Percentiles rank a stretch among this genome's conserved stretches.
phyloP scores from a whole-genome alignment of 495 filamentous ascomycete species.

The Pyrenula massariospora region DNA sequence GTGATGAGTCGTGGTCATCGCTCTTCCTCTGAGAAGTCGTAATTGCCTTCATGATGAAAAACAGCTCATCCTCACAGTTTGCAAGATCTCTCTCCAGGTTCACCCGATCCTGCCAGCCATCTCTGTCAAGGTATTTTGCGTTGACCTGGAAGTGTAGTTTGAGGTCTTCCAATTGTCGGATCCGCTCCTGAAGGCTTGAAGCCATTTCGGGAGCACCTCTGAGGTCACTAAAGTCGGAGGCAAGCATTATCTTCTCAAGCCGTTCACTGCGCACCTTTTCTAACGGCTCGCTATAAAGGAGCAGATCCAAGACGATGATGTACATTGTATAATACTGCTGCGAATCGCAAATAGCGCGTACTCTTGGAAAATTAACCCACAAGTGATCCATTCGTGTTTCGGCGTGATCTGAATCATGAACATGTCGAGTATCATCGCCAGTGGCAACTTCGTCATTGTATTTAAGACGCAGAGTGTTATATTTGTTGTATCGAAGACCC shows the following conservation, averaged over 20 bases:
- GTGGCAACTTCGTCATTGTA: constrained; percentile 89
- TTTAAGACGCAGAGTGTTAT: constrained; percentile 92
- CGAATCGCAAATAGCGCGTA: constrained; percentile 88
- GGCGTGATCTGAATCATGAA: constrained; percentile 16
- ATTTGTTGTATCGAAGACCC: constrained; percentile 90
- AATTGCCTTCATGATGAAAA: constrained; percentile 99
- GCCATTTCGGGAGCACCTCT: constrained; percentile 92
- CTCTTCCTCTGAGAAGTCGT: constrained; percentile 85
- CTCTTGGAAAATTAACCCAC: constrained; percentile 90
- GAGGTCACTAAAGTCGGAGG: constrained; percentile 98
- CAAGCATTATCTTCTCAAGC: constrained; percentile 96
- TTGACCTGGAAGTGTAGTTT: constrained; percentile 93
- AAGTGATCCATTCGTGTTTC: constrained; percentile 87
- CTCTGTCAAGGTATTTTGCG: constrained; percentile 72
- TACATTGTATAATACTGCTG: constrained; percentile 95
- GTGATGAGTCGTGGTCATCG: constrained; percentile 53
- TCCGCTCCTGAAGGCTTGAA: constrained; percentile 75
- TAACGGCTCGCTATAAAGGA: constrained; percentile 88
- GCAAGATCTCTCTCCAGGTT: constrained; percentile 77
- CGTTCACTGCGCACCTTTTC: constrained; percentile 91
- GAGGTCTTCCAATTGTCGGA: constrained; percentile 91
- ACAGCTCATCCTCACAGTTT: constrained; percentile 88
- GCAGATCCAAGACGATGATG: constrained; percentile 86
- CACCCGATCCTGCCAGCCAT: constrained; percentile 84
- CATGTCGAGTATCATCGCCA: constrained; percentile 27